Evolutionary conservation across 352 stramenopile genomes (phyloP), one percentile per base, ranked within the genome.

Genomic region (Phytophthora citricola): DNA sequence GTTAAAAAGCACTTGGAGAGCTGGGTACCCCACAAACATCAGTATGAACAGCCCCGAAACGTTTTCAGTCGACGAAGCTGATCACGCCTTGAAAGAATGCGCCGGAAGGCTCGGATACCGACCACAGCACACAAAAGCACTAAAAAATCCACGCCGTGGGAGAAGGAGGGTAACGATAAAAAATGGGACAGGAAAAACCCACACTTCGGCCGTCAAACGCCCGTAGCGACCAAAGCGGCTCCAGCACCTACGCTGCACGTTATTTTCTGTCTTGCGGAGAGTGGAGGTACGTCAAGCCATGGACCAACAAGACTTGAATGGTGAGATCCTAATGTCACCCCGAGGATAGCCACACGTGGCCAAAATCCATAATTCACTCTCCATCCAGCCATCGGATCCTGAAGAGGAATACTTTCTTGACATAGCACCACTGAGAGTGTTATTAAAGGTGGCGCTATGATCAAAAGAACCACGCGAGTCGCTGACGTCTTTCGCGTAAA

Each of bases 151-250:
- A 11, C 17, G 61, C 2, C 6, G 64, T 34, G 1, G 36, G 14
- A 26, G 49, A 47, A 5, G 38, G 3, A 73, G 15, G 5, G 51
- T 39, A 22, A 51, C 26, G 45, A 69, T 65, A 29, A 63, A 72
- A 49, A 73, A 69, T 2, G 58, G 65, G 6, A 73, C 46, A 1
- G 65, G 65, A 52, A 73, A 69, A 0, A 64, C 65, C 65, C 65
- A 73, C 0, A 56, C 2, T n/a, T 46, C 29, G 12, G 51, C 65
- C 6, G 22, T 31, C n/a, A 60, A 7, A 73, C 57, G 10, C 65
- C 65, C 5, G 4, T 40, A 45, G 14, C 31, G 9, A 61, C 22
- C 11, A 22, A 39, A 34, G 22, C 10, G 26, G n/a, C 12, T 9
- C 44, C 52, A 17, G 39, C 55, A 34, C 29, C 5, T 34, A 7